Evolutionary conservation across 2,329 filamentous ascomycete species (phyloP).

Genomic region (Epichloe scottii): DNA sequence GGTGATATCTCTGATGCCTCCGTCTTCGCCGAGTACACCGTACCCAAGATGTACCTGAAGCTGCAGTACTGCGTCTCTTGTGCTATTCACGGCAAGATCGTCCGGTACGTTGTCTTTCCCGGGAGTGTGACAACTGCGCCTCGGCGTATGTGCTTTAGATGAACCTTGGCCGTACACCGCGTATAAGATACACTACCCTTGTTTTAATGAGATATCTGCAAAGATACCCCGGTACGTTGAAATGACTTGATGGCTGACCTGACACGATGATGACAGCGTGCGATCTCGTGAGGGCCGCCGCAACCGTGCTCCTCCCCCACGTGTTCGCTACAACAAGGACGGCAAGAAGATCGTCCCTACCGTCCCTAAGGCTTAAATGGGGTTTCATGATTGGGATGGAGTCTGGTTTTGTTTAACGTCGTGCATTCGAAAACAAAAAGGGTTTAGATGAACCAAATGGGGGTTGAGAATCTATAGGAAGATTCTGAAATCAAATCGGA

Average conservation of each 20-base stretch:
- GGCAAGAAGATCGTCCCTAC: conserved; percentile 98
- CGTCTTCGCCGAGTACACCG: conserved; percentile 97
- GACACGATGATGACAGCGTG: conserved; percentile 53
- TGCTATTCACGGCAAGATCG: conserved; percentile 99
- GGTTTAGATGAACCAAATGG: conserved; percentile 22
- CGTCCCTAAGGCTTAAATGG: conserved; percentile 26
- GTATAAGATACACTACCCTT: conserved; percentile 20
- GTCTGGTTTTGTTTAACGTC: conserved; percentile 25
- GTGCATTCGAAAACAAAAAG: conserved; percentile 22
- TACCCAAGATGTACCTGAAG: conserved; percentile 99
- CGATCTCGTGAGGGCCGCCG: conserved; percentile 92
- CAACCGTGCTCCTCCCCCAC: conserved; percentile 95
- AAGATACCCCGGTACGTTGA: conserved; percentile 15
- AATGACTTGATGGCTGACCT: conserved; percentile 6
- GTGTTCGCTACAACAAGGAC: conserved; percentile 99
- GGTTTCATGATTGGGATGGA: conserved; percentile 22
- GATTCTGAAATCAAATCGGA: conserved; percentile 12
- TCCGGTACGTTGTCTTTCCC: conserved; percentile 72
- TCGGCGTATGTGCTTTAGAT: conserved; percentile 39
- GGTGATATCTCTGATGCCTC: conserved; percentile 99
- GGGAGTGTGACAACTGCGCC: conserved; percentile 47
- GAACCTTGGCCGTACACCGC: conserved; percentile 44
- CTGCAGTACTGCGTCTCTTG: conserved; percentile 99
- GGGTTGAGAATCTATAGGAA: conserved; percentile 15
- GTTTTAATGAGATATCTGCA: not conserved